A percentile compares a stretch with the other conserved stretches of the same genome.
phyloP scores from a whole-genome alignment of 148 eudicot species.

The Hydrangea macrophylla region DNA sequence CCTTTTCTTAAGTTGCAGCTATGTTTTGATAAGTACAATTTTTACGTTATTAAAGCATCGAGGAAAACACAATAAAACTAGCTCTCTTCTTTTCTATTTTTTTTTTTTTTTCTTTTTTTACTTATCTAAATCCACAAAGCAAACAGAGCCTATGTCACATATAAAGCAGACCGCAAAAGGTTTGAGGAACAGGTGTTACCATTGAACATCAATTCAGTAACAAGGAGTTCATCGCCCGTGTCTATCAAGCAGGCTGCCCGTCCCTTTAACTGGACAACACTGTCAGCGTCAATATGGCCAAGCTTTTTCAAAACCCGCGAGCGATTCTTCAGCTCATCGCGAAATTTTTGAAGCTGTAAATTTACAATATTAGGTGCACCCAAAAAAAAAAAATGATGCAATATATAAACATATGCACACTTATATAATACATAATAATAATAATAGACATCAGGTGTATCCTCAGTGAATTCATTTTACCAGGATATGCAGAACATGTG shows the following conservation, averaged over 20 bases:
- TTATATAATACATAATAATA: background rate
- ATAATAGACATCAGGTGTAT: too few relatives aligned
- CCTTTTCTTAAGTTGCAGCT: too few relatives aligned
- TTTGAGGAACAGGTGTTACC: constrained; percentile 36
- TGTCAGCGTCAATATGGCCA: constrained; percentile 95
- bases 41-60: too few relatives aligned
- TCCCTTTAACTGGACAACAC: constrained; percentile 91
- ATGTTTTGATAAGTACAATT: too few relatives aligned
- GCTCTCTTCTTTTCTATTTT: too few relatives aligned
- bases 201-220: constrained; percentile 94
- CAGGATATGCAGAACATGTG: background rate
- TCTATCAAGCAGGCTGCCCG: constrained; percentile 91
- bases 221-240: constrained; percentile 95
- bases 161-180: background rate
- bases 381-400: background rate
- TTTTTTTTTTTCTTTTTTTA: too few relatives aligned
- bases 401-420: background rate
- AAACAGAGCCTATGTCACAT: too few relatives aligned
- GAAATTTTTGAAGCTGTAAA: constrained; percentile 77
- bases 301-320: constrained; percentile 91
- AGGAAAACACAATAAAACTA: too few relatives aligned
- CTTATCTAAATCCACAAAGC: too few relatives aligned
- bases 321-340: constrained; percentile 92
- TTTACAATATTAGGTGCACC: background rate
- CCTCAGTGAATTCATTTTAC: background rate